phyloP scores from a whole-genome alignment of 306 rosid genomes.

The Pachyrhizus erosus region DNA sequence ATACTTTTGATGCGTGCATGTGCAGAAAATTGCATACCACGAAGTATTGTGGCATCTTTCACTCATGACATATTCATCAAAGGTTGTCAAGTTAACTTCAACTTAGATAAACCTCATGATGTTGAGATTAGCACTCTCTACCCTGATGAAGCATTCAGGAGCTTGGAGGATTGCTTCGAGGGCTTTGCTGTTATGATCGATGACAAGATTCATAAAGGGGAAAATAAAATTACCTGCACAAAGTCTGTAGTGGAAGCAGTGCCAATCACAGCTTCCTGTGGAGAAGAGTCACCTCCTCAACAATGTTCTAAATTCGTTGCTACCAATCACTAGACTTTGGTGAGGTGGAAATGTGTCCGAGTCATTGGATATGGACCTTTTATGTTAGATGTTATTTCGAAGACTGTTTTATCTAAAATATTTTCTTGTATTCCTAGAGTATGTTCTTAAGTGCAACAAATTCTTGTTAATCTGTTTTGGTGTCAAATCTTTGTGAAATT shows the following conservation, averaged over 20 bases:
- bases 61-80: conserved; percentile 83
- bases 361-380: neutral
- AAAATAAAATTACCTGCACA: neutral
- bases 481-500: no score
- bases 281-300: neutral
- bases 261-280: conserved; percentile 55
- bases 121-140: conserved; percentile 61
- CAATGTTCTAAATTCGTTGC: neutral
- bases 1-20: neutral
- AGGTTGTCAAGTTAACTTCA: conserved; percentile 69
- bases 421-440: neutral
- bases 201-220: conserved; percentile 28
- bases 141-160: conserved; percentile 66
- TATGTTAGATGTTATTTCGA: neutral
- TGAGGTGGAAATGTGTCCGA: neutral
- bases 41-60: conserved; percentile 70
- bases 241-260: conserved; percentile 45
- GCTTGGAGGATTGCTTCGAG: conserved; percentile 70
- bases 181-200: conserved; percentile 50
- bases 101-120: conserved; percentile 53
- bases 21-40: conserved; percentile 71
- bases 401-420: neutral
- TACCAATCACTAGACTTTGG: neutral
- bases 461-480: neutral
- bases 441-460: neutral